phyloP scores from a whole-genome alignment of 495 filamentous ascomycete species.

The Cetradonia linearis region DNA sequence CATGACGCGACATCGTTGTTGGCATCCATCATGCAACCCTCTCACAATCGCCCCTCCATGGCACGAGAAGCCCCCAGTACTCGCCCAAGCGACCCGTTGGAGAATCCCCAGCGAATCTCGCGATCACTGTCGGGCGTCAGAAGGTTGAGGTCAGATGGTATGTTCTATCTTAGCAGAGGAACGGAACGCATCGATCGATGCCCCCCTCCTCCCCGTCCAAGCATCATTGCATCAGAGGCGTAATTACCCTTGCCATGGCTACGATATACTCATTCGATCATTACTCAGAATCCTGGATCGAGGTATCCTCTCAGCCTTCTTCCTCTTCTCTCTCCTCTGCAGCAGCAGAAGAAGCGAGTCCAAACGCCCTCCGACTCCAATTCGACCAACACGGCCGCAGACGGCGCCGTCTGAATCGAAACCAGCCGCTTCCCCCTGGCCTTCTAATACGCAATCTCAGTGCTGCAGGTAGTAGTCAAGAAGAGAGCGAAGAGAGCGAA shows the following conservation, averaged over 20 bases:
- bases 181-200: slow-evolving; percentile 19
- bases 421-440: slow-evolving; percentile 12
- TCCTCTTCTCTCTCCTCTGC: slow-evolving; percentile 80
- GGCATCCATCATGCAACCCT: slow-evolving; percentile 15
- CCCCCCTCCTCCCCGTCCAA: slow-evolving; percentile 6
- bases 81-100: slow-evolving; percentile 12
- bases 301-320: slow-evolving; percentile 85
- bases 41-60: slow-evolving; percentile 2
- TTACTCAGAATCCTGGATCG: slow-evolving; percentile 88
- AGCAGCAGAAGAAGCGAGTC: slow-evolving; percentile 73
- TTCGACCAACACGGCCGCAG: slow-evolving; percentile 34
- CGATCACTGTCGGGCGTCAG: slow-evolving; percentile 24
- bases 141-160: slow-evolving; percentile 26
- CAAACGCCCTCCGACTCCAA: slow-evolving; percentile 69
- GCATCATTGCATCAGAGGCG: slow-evolving; percentile 30
- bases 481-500: slow-evolving; percentile 81
- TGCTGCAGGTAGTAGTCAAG: slow-evolving; percentile 66
- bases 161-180: slow-evolving; percentile 9
- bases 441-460: slow-evolving; percentile 28
- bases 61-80: slow-evolving; percentile 5
- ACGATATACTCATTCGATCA: slow-evolving; percentile 45
- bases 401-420: slow-evolving; percentile 45
- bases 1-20: background rate
- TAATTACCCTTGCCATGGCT: slow-evolving; percentile 20
- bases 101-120: slow-evolving; percentile 16